phyloP scores from a whole-genome alignment of 1,284 basidiomycete species.

The Kwoniella shivajii region DNA sequence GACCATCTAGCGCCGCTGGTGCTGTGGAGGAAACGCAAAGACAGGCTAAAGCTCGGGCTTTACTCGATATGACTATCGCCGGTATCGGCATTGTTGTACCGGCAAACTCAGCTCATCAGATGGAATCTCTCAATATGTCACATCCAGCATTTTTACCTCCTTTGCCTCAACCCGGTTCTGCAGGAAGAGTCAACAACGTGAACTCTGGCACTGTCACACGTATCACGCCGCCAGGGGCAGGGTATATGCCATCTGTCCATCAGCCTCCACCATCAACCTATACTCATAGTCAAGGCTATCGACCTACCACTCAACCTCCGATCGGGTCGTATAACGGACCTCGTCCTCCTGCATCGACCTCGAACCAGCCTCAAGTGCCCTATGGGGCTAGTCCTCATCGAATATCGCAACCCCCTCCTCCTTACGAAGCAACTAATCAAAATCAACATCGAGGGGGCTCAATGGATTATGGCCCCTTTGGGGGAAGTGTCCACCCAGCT shows the following conservation, averaged over 20 bases:
- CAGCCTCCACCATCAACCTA: conserved; percentile 2
- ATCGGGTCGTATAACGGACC: neutral
- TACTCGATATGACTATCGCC: conserved; percentile 38
- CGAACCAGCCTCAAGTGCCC: neutral
- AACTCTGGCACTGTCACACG: neutral
- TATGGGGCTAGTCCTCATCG: conserved; percentile 5
- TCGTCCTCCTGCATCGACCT: neutral
- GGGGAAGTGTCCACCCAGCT: neutral
- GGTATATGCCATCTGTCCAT: neutral
- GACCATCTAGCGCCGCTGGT: conserved; percentile 14
- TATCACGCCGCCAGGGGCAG: neutral
- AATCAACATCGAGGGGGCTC: neutral
- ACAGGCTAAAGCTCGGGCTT: conserved; percentile 27
- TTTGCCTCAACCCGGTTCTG: neutral
- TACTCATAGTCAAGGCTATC: conserved; percentile 2
- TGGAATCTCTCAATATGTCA: neutral
- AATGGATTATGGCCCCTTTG: neutral
- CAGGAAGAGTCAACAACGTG: neutral
- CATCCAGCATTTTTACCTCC: conserved; percentile 4
- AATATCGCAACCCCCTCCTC: conserved; percentile 3
- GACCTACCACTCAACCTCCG: conserved; percentile 4
- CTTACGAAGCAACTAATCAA: conserved; percentile 6
- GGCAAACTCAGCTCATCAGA: neutral
- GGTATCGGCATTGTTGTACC: conserved; percentile 28
- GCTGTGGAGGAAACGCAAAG: conserved; percentile 22